phyloP scores from a whole-genome alignment of 1,284 basidiomycete genomes.

The Apiotrichum akiyoshidainum region DNA sequence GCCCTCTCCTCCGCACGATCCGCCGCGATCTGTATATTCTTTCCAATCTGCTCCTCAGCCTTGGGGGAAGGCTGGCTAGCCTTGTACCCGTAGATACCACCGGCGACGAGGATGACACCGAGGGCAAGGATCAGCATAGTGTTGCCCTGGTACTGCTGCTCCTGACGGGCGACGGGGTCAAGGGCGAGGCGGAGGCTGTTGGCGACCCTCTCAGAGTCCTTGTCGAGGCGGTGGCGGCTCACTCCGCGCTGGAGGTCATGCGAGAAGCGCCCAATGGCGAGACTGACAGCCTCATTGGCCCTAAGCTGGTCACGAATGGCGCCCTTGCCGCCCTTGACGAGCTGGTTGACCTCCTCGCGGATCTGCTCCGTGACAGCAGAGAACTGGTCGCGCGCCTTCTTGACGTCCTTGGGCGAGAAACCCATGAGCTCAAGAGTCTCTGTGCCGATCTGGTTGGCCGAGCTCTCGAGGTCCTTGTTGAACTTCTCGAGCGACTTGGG shows the following conservation, averaged over 20 bases:
- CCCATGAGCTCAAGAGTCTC: neutral
- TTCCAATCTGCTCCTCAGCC: neutral
- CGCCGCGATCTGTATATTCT: neutral
- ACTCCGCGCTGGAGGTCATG: neutral
- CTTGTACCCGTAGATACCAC: neutral
- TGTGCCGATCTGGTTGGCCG: neutral
- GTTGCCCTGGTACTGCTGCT: neutral
- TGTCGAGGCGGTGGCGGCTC: neutral
- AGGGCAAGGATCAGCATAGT: neutral
- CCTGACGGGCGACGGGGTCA: neutral
- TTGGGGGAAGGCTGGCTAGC: neutral
- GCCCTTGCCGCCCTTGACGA: neutral
- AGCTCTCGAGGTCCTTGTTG: neutral
- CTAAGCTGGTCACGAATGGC: neutral
- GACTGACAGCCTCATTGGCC: neutral
- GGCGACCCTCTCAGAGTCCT: conserved; percentile 1
- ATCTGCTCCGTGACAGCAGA: neutral
- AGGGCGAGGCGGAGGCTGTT: neutral
- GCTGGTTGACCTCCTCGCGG: neutral
- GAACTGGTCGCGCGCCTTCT: conserved; percentile 2
- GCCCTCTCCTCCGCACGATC: neutral
- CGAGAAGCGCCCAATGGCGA: conserved; percentile 1
- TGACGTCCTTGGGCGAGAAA: neutral
- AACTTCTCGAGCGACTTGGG: neutral
- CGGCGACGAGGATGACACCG: neutral